phyloP scores from a whole-genome alignment of 2,329 filamentous ascomycete genomes.

The Lasiodiplodia theobromae region DNA sequence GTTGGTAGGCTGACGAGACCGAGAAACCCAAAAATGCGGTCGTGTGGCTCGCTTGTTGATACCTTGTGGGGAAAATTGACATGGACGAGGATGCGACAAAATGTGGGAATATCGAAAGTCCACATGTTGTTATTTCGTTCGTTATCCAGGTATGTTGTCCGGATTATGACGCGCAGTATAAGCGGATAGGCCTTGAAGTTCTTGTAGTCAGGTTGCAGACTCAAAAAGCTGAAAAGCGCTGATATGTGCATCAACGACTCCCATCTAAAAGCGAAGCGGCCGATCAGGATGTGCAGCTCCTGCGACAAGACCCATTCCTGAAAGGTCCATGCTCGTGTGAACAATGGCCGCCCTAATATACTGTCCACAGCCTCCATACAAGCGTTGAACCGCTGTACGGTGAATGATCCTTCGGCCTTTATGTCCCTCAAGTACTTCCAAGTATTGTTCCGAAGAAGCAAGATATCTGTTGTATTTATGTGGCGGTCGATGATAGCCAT shows the following conservation, averaged over 20 bases:
- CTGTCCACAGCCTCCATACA: not conserved
- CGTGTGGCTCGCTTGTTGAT: not conserved
- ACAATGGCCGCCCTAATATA: not conserved
- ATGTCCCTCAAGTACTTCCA: not conserved
- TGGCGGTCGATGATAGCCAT: not conserved
- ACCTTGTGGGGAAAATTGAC: not conserved
- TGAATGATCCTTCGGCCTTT: not conserved
- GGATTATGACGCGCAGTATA: too few relatives aligned
- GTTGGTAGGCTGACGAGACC: not conserved
- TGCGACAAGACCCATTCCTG: not conserved
- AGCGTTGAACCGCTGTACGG: not conserved
- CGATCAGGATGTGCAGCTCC: not conserved
- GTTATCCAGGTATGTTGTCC: not conserved
- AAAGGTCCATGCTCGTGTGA: not conserved
- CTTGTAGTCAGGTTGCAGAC: too few relatives aligned
- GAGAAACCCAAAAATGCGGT: not conserved
- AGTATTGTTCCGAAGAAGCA: not conserved
- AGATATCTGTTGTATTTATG: not conserved
- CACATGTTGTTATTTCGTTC: rapidly evolving
- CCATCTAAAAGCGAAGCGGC: not conserved
- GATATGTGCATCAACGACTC: not conserved
- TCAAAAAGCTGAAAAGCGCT: too few relatives aligned
- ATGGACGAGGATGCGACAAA: not conserved
- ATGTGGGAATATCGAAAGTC: not conserved
- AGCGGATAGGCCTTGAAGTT: too few relatives aligned